Base-by-base conservation (phyloP, 2,329 filamentous ascomycete species). In the Epichloe sp. region DNA sequence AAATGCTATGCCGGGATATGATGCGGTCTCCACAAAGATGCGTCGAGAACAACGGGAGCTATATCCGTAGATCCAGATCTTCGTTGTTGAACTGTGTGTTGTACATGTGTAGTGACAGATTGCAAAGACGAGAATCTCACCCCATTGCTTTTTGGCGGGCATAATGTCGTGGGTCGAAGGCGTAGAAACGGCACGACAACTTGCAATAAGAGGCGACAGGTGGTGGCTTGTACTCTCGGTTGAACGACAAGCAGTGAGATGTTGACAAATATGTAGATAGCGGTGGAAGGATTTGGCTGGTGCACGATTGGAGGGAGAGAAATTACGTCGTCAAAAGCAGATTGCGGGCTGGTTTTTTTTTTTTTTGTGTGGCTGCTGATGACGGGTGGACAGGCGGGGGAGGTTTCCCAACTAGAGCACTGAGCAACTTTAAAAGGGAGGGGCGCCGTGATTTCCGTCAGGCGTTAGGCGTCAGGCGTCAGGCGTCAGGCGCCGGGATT, bases 81-180 rank as follows among this genome's bases (percentile, higher is more conserved):
- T 31, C 26, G 21, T 15, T 37, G 51, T 41, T 43, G 26, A 38
- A 36, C 15, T 40, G 26, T 46, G 37, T 48, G 26, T 35, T 44
- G 45, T 38, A 31, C 35, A 53, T 14, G 44, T 31, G 48, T 31
- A 49, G 45, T 48, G 47, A 38, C 36, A 55, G 48, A 54, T 55
- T 49, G 49, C 48, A 34, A 44, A 44, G 43, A 43, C 43, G 46
- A 49, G 8, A 6, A 12, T 34, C 69, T 64, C 66, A 71, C 69
- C 69, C 69, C 69, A 71, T 62, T 65, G 58, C 57, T 71, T 68
- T 58, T 63, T 66, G 53, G 68, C 63, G 64, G 69, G 65, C 69
- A 72, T 72, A 63, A 63, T 71, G 62, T 65, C 62, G 58, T 14
- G 31, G 7, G 21, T 41, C 7, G 5, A 17, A 43, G 26, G 6